These are phyloP conservation scores for Fusarium subtropicale DNA, from an alignment of 2,329 filamentous ascomycete species.

Conservation along the genomic window DNA sequence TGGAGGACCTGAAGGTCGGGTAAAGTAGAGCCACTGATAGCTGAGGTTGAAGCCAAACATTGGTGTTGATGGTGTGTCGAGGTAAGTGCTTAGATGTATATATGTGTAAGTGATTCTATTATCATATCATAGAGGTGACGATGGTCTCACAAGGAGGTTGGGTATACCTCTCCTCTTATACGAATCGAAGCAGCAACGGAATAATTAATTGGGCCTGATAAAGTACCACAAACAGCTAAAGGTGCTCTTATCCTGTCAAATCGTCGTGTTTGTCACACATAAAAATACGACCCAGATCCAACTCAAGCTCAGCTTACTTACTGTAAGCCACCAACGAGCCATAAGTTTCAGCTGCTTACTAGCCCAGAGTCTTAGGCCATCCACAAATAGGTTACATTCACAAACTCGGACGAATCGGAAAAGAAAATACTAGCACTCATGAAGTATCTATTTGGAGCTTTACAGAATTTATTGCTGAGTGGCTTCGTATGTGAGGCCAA, in stretches of 20 bases:
- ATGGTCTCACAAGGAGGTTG: background rate
- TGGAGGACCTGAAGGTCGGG: constrained; percentile 40
- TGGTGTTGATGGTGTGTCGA: constrained; percentile 3
- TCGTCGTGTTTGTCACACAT: constrained; percentile 14
- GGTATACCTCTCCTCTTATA: constrained; percentile 18
- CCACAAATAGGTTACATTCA: constrained; percentile 1
- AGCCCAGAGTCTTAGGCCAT: background rate
- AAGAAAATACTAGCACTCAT: background rate
- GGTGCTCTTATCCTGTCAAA: background rate
- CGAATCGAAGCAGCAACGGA: background rate
- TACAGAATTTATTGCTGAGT: background rate
- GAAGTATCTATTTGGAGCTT: background rate
- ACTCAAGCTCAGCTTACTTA: constrained; percentile 11
- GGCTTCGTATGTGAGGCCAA: background rate
- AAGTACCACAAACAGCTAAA: background rate
- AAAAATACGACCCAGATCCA: background rate
- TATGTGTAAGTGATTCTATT: background rate
- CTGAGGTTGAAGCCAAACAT: constrained; percentile 46
- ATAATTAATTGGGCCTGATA: background rate
- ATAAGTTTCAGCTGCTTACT: constrained; percentile 28
- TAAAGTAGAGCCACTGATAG: constrained; percentile 45
- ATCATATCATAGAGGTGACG: background rate
- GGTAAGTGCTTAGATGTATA: background rate
- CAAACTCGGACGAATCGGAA: constrained; percentile 22
- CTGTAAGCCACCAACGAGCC: constrained; percentile 24